Base-by-base conservation (phyloP, 306 rosid species). In the Sicyos edulis region DNA sequence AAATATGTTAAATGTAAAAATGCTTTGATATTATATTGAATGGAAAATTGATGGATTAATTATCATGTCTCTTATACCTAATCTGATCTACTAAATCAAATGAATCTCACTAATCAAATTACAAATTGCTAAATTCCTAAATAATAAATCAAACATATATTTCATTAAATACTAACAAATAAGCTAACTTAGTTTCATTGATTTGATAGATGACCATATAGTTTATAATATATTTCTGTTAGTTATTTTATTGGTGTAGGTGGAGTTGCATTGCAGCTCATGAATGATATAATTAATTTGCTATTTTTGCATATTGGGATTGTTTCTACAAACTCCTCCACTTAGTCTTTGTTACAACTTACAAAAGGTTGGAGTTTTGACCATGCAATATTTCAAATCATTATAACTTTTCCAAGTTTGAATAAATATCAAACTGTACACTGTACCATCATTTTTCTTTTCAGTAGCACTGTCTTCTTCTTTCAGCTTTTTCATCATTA, bases 351-450 rank as follows among this genome's bases (percentile, higher is more conserved):
- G 5, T 64, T 40, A 11, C 44, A 37, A 37, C n/a, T 64, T 40
- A 42, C n/a, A 17, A 42, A 26, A 32, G 70, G 17, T 63, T 63
- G 24, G 52, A 40, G 70, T 37, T 62, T 63, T 63, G 70, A 63
- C 70, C 70, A 63, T 64, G 70, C 70, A 64, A 64, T 42, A 42
- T 64, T 64, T 42, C 49, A 64, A 64, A 64, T 64, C 26, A 64
- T 64, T 37, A 42, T 50, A 64, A 11, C 70, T 64, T 64, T 64
- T 5, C 29, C 1, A 17, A 11, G 8, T 64, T 64, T 40, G 52
- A 64, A 64, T 4, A 9, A 16, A 63, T 7, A 32, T 20, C 15
- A 42, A 37, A 10, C 32, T 8, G 22, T 6, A 20, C 60, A 61
- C 11, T 26, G 19, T 11, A 63, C 70, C 51, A 62, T 63, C 54